Conservation (phyloP, 805 yeast genomes). For the Saccharomycodes ludwigii region DNA sequence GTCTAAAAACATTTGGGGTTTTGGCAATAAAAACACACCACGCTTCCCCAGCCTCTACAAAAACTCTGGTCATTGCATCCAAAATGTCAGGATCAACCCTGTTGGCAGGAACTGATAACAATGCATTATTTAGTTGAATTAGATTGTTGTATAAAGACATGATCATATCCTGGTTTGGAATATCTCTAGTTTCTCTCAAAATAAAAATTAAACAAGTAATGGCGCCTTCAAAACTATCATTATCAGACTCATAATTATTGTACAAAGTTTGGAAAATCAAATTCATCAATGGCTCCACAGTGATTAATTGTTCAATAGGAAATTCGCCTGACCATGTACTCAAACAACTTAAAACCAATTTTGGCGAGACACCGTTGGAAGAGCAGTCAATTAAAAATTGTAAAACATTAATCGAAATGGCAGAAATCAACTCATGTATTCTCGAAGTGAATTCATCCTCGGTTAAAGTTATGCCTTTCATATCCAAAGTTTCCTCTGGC, state of each 20-base stretch:
- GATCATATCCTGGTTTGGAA: conserved; percentile 49
- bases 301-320: conserved; percentile 57
- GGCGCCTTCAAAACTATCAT: conserved; percentile 66
- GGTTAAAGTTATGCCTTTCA: conserved; percentile 62
- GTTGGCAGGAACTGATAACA: conserved; percentile 26
- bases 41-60: conserved; percentile 87
- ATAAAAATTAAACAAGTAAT: conserved; percentile 79
- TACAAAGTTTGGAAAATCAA: conserved; percentile 53
- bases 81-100: conserved; percentile 39
- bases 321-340: conserved; percentile 88
- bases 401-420: conserved; percentile 59
- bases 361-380: conserved; percentile 14
- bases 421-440: conserved; percentile 46
- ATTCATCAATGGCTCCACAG: conserved; percentile 49
- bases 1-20: conserved; percentile 54
- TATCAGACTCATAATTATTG: conserved; percentile 24
- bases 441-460: conserved; percentile 69
- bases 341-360: conserved; percentile 54
- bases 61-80: conserved; percentile 60
- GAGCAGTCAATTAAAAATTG: conserved; percentile 42
- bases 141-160: conserved; percentile 59
- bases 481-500: conserved; percentile 83
- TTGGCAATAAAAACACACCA: conserved; percentile 85
- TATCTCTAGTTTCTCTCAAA: conserved; percentile 69
- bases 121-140: conserved; percentile 42